Conservation (phyloP, 345 rosid genomes). For the Schrenkiella parvula region DNA sequence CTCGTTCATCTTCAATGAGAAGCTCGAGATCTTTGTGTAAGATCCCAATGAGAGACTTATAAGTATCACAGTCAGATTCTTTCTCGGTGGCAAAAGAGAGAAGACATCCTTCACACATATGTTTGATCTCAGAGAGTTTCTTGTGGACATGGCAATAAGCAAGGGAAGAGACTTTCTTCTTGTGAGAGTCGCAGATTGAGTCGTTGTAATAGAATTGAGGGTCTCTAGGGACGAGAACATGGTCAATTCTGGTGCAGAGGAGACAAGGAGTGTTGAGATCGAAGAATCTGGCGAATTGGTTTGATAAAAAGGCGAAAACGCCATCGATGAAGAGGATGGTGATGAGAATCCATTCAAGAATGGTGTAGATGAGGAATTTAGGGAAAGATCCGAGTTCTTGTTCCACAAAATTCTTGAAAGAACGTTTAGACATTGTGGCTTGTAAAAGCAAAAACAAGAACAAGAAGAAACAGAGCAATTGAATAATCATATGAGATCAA, state of each 20-base stretch:
- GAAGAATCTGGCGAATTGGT: conserved; percentile 69
- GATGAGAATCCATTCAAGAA: conserved; percentile 79
- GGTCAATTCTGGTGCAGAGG: conserved; percentile 83
- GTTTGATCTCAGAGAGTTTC: conserved; percentile 71
- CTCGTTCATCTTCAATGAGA: conserved; percentile 59
- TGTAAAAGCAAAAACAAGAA: conserved; percentile 20
- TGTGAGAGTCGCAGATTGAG: conserved; percentile 69
- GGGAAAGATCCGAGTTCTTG: conserved; percentile 71
- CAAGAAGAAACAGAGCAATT: conserved; percentile 21
- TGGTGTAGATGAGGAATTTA: conserved; percentile 53
- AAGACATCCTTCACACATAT: conserved; percentile 89
- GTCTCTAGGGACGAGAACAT: conserved; percentile 41
- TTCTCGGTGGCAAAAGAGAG: conserved; percentile 84
- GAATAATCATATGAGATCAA: conserved; percentile 12
- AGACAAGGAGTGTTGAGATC: conserved; percentile 79
- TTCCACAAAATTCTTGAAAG: conserved; percentile 57
- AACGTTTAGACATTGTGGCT: conserved; percentile 47
- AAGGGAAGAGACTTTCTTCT: conserved; percentile 68
- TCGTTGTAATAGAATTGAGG: conserved; percentile 72
- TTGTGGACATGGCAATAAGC: conserved; percentile 85
- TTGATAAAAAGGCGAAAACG: conserved; percentile 53
- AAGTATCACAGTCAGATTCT: conserved; percentile 69
- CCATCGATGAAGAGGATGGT: conserved; percentile 65
- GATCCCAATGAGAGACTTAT: conserved; percentile 74
- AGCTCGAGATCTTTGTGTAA: conserved; percentile 73